phyloP scores from a whole-genome alignment of 2,329 filamentous ascomycete species.

The Curvularia eragrostidis region DNA sequence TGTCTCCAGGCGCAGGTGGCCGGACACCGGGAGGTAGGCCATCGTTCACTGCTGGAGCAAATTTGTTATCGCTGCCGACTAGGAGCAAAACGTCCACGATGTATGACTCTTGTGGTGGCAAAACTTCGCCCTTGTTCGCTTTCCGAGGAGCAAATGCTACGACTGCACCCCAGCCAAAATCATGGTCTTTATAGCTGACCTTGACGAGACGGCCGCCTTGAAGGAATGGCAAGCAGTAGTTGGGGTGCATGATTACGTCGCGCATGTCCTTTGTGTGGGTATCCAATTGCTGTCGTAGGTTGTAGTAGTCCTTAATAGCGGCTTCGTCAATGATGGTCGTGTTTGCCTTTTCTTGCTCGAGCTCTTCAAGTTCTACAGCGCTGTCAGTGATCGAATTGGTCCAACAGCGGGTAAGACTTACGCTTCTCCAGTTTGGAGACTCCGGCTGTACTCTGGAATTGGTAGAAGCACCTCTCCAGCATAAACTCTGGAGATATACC shows the following conservation, averaged over 20 bases:
- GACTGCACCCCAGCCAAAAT: conserved; percentile 95
- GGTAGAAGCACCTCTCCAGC: conserved; percentile 97
- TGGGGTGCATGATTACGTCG: conserved; percentile 88
- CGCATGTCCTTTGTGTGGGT: conserved; percentile 88
- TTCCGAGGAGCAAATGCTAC: conserved; percentile 74
- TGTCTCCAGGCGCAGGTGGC: conserved; percentile 68
- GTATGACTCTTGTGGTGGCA: conserved; percentile 78
- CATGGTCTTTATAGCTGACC: conserved; percentile 77
- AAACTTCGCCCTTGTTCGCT: conserved; percentile 67
- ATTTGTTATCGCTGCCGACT: conserved; percentile 62
- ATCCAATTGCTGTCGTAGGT: conserved; percentile 82
- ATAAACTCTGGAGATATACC: conserved; percentile 99
- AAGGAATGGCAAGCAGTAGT: conserved; percentile 82
- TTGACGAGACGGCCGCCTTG: conserved; percentile 87
- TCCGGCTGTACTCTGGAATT: conserved; percentile 94
- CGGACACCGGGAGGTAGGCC: conserved; percentile 70
- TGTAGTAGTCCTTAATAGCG: conserved; percentile 93
- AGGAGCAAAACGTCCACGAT: conserved; percentile 82
- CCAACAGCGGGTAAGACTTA: conserved; percentile 29
- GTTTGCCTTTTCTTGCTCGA: conserved; percentile 76
- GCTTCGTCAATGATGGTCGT: conserved; percentile 84
- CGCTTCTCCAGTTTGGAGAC: conserved; percentile 81
- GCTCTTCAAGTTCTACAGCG: conserved; percentile 70
- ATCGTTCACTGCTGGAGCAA: conserved; percentile 66
- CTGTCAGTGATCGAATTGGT: conserved; percentile 3